These are phyloP conservation scores for Colletotrichum melonis DNA, from an alignment of 2,329 filamentous ascomycete species.

Conservation along the genomic window DNA sequence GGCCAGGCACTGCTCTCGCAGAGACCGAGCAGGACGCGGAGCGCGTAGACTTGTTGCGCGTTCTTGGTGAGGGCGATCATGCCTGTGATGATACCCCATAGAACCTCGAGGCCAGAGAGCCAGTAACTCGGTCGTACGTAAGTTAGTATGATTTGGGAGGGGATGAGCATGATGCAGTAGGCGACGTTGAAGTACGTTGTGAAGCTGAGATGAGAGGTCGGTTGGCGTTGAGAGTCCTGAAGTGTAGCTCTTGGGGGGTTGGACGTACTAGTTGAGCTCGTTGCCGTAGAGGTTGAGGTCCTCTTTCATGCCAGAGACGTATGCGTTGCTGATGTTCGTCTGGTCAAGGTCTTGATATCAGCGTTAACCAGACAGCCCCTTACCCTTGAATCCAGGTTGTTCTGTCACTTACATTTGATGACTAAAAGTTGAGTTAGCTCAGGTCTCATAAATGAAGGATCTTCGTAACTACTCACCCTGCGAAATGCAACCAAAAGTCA, in stretches of 20 bases:
- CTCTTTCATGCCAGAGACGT: slow-evolving; percentile 60
- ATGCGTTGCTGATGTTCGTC: slow-evolving; percentile 56
- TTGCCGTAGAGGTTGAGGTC: slow-evolving; percentile 59
- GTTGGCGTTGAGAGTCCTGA: background rate
- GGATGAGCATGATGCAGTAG: slow-evolving; percentile 43
- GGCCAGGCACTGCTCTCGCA: slow-evolving; percentile 49
- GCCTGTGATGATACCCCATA: slow-evolving; percentile 38
- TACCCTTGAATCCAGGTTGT: background rate
- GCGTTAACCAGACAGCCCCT: background rate
- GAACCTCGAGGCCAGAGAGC: slow-evolving; percentile 42
- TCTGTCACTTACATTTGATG: slow-evolving; percentile 33
- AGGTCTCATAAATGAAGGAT: background rate
- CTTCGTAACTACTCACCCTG: slow-evolving; percentile 20
- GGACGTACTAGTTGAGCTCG: slow-evolving; percentile 42
- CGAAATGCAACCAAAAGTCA: slow-evolving; percentile 38
- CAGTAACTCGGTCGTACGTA: slow-evolving; percentile 43
- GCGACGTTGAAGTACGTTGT: slow-evolving; percentile 39
- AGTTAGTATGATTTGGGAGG: slow-evolving; percentile 43
- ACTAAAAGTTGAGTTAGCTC: slow-evolving; percentile 23
- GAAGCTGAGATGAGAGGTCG: slow-evolving; percentile 19
- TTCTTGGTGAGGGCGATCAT: slow-evolving; percentile 32
- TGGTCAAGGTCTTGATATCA: slow-evolving; percentile 44
- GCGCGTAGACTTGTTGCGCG: slow-evolving; percentile 51
- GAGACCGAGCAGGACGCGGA: slow-evolving; percentile 56
- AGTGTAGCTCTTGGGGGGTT: background rate